Evolutionary conservation across 306 rosid species (phyloP).

Genomic region (Lablab purpureus): DNA sequence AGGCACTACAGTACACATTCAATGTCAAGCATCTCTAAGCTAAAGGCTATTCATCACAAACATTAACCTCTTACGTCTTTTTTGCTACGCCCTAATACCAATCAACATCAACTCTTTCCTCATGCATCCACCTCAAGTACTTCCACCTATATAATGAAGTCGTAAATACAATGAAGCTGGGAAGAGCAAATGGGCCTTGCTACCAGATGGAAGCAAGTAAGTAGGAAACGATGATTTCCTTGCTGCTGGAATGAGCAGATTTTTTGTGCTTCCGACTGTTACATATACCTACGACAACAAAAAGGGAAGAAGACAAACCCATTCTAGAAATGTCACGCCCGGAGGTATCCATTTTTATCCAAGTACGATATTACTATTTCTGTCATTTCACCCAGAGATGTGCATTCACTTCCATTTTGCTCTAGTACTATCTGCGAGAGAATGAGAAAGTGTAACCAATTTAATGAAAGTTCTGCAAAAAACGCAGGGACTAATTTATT

Average conservation of each 20-base stretch:
- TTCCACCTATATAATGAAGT: slow-evolving; percentile 30
- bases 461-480: neutral
- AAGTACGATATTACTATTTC: slow-evolving; percentile 69
- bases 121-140: slow-evolving; percentile 31
- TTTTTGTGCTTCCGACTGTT: slow-evolving; percentile 36
- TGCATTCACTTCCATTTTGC: slow-evolving; percentile 57
- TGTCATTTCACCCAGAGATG: slow-evolving; percentile 64
- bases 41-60: neutral
- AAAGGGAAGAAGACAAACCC: slow-evolving; percentile 33
- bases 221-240: slow-evolving; percentile 65
- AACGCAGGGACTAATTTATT: neutral
- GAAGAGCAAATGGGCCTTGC: neutral
- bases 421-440: slow-evolving; percentile 71
- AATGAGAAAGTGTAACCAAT: slow-evolving; percentile 32
- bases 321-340: slow-evolving; percentile 54
- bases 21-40: slow-evolving; percentile 5
- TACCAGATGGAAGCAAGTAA: slow-evolving; percentile 19
- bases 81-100: slow-evolving; percentile 9
- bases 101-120: slow-evolving; percentile 31
- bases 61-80: neutral
- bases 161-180: neutral
- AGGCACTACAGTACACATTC: neutral
- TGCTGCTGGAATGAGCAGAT: slow-evolving; percentile 39
- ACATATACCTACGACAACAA: slow-evolving; percentile 32
- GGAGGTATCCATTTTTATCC: slow-evolving; percentile 76